Conservation (phyloP, 768 basidiomycete genomes). For the Kwoniella shandongensis region DNA sequence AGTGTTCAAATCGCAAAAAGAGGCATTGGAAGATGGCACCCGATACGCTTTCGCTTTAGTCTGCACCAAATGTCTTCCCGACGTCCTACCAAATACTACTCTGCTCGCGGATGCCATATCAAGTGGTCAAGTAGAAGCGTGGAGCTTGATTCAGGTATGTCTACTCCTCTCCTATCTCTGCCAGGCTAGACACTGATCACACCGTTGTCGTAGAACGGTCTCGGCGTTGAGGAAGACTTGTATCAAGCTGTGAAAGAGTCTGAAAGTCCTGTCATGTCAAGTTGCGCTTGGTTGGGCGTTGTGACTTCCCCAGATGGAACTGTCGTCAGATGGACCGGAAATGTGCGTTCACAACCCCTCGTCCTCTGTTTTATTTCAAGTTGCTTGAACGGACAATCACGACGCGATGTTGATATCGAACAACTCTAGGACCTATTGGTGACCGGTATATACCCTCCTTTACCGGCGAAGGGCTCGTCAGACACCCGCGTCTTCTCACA, state of each 20-base stretch:
- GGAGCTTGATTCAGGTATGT: slow-evolving; percentile 57
- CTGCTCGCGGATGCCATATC: slow-evolving; percentile 57
- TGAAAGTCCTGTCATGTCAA: slow-evolving; percentile 43
- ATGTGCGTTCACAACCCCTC: slow-evolving; percentile 2
- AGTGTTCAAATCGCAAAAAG: slow-evolving; percentile 63
- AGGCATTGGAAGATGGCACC: slow-evolving; percentile 60
- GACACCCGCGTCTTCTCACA: slow-evolving; percentile 17
- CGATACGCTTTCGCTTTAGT: slow-evolving; percentile 67
- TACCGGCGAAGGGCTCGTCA: slow-evolving; percentile 11
- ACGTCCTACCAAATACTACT: slow-evolving; percentile 61
- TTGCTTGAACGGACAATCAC: background rate
- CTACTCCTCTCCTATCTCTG: slow-evolving; percentile 57
- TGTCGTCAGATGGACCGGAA: slow-evolving; percentile 37
- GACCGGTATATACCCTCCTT: slow-evolving; percentile 33
- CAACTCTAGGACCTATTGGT: slow-evolving; percentile 24
- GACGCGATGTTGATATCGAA: no score
- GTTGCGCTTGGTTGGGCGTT: slow-evolving; percentile 42
- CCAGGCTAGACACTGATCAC: background rate
- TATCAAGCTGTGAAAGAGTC: slow-evolving; percentile 57
- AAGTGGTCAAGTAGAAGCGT: slow-evolving; percentile 58
- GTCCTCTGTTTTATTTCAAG: background rate
- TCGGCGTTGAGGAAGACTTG: slow-evolving; percentile 68
- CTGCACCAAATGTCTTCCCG: slow-evolving; percentile 71
- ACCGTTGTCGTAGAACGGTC: slow-evolving; percentile 62
- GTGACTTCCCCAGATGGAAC: slow-evolving; percentile 37